Percentiles rank a stretch among this genome's conserved stretches.
phyloP scores from a whole-genome alignment of 129 eudicot genomes.

The Artemisia tridentata region DNA sequence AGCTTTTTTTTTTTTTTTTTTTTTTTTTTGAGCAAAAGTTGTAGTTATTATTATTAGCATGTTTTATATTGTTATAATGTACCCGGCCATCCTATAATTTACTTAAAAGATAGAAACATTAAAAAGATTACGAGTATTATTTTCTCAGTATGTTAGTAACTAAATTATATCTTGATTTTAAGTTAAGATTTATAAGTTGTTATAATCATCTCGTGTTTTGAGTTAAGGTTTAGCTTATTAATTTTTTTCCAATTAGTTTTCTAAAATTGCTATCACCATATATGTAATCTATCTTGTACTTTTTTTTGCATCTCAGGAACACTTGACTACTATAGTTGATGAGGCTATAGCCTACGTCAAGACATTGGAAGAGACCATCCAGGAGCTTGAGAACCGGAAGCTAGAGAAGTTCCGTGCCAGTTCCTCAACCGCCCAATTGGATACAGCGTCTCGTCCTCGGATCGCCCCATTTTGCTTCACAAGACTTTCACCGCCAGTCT shows the following conservation, averaged over 20 bases:
- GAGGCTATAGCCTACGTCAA: constrained; percentile 68
- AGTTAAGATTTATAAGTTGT: too few relatives aligned
- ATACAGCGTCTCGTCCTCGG: background rate
- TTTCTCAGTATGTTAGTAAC: too few relatives aligned
- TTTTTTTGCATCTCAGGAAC: constrained; percentile 44
- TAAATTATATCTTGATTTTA: too few relatives aligned
- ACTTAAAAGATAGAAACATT: too few relatives aligned
- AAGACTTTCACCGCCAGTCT: constrained; percentile 28
- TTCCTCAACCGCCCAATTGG: constrained; percentile 23
- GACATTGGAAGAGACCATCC: constrained; percentile 45
- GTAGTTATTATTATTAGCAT: too few relatives aligned
- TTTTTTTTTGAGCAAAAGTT: too few relatives aligned
- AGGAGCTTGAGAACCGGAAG: constrained; percentile 57
- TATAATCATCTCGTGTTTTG: too few relatives aligned
- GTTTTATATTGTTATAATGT: too few relatives aligned
- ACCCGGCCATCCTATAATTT: too few relatives aligned
- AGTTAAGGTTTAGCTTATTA: too few relatives aligned
- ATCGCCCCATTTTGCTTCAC: background rate
- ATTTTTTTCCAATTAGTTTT: background rate
- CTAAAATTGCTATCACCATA: background rate
- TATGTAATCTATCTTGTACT: background rate
- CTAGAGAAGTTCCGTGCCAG: constrained; percentile 45
- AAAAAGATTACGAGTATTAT: too few relatives aligned
- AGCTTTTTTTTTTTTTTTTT: too few relatives aligned
- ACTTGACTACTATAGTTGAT: constrained; percentile 70